These are phyloP conservation scores for Cytospora leucostoma DNA, from an alignment of 2,329 filamentous ascomycete genomes.

Conservation along the genomic window DNA sequence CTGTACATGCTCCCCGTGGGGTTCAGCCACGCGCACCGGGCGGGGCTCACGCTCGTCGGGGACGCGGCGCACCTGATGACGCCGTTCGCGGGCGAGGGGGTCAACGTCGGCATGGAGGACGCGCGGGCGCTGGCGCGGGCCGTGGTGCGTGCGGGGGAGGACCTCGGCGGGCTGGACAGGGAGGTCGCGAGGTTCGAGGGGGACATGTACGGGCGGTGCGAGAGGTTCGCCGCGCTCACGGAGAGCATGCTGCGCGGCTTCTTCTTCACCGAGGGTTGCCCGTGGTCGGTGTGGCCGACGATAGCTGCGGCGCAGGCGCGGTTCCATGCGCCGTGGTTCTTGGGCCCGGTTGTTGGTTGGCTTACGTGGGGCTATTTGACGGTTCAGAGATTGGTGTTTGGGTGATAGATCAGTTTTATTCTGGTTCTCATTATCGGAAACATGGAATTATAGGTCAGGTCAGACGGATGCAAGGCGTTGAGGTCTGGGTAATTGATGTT, in stretches of 20 bases:
- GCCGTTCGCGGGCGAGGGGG: conserved; percentile 59
- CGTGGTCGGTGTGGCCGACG: conserved; percentile 45
- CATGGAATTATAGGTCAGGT: background rate
- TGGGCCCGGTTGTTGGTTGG: conserved; percentile 38
- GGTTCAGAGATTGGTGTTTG: background rate
- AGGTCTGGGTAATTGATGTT: background rate
- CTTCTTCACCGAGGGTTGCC: conserved; percentile 50
- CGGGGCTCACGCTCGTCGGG: conserved; percentile 57
- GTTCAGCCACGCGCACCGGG: conserved; percentile 47
- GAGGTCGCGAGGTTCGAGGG: conserved; percentile 41
- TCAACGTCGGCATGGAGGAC: conserved; percentile 60
- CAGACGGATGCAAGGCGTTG: background rate
- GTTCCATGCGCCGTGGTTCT: conserved; percentile 35
- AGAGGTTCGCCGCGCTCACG: conserved; percentile 33
- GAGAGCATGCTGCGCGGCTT: conserved; percentile 44
- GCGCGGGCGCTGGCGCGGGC: conserved; percentile 49
- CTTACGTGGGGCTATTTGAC: conserved; percentile 35
- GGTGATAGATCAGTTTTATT: background rate
- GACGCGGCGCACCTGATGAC: conserved; percentile 64
- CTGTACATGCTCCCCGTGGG: conserved; percentile 57
- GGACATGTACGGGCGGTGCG: conserved; percentile 42
- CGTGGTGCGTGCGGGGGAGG: conserved; percentile 38
- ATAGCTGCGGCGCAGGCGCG: conserved; percentile 38
- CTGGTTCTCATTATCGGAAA: background rate
- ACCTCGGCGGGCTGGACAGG: conserved; percentile 36